A percentile compares a stretch with the other conserved stretches of the same genome.
phyloP scores from a whole-genome alignment of 352 stramenopile species.

The Phytophthora quininea region DNA sequence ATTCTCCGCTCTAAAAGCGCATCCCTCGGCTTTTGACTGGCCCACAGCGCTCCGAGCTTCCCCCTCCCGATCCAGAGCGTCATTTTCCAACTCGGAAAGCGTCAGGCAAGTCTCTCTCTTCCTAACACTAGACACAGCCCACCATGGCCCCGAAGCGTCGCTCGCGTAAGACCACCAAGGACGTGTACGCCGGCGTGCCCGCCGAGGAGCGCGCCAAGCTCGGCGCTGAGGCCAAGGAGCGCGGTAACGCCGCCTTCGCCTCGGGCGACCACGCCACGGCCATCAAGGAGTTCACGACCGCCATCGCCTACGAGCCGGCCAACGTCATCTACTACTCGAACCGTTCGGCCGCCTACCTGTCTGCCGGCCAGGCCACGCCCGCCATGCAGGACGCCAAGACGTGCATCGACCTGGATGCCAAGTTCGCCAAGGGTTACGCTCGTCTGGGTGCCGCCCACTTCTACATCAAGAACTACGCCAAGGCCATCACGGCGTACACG shows the following conservation, averaged over 20 bases:
- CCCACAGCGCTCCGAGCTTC: constrained; percentile 25
- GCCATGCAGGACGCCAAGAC: constrained; percentile 87
- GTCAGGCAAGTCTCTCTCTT: constrained; percentile 29
- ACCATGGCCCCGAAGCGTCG: constrained; percentile 85
- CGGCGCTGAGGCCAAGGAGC: constrained; percentile 86
- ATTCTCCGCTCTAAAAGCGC: background rate
- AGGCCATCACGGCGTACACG: constrained; percentile 84
- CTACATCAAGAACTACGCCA: constrained; percentile 91
- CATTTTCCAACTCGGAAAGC: constrained; percentile 59
- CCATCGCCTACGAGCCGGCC: constrained; percentile 85
- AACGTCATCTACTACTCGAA: constrained; percentile 92
- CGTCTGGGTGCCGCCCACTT: constrained; percentile 86
- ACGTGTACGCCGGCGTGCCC: constrained; percentile 71
- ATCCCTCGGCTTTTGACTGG: constrained; percentile 33
- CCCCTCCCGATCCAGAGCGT: constrained; percentile 20
- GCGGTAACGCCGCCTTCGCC: constrained; percentile 82
- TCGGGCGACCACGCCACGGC: constrained; percentile 77
- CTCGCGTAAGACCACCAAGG: constrained; percentile 84
- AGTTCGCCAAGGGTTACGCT: constrained; percentile 89
- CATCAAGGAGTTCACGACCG: constrained; percentile 89
- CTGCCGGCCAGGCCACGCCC: constrained; percentile 74
- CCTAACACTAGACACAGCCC: background rate
- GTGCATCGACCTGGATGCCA: constrained; percentile 84
- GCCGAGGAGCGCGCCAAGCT: constrained; percentile 73
- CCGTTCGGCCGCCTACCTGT: constrained; percentile 87